Evolutionary conservation across 495 filamentous ascomycete species (phyloP).

Genomic region (Aspergillus hancockii): DNA sequence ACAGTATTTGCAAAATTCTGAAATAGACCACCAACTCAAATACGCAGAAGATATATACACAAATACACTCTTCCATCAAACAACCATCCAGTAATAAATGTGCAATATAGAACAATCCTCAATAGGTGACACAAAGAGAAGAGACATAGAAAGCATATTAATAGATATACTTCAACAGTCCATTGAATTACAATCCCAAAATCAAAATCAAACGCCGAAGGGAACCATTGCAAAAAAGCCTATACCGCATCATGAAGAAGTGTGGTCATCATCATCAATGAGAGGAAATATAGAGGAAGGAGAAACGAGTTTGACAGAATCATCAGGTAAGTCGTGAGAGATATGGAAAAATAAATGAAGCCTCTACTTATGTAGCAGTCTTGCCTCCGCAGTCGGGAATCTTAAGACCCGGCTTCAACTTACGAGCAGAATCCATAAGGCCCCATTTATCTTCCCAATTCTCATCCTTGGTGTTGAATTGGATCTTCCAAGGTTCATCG

Average conservation of each 20-base stretch:
- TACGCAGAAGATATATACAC: constrained; percentile 11
- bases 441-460: constrained; percentile 98
- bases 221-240: constrained; percentile 3
- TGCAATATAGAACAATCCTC: constrained; percentile 3
- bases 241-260: constrained; percentile 2
- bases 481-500: constrained; percentile 91
- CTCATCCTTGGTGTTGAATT: constrained; percentile 65
- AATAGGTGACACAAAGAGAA: constrained; percentile 7
- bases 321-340: neutral
- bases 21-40: constrained; percentile 1
- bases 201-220: constrained; percentile 13
- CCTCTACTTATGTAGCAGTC: constrained; percentile 46
- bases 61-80: constrained; percentile 5
- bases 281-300: neutral
- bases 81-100: neutral
- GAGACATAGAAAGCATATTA: neutral
- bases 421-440: constrained; percentile 81
- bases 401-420: constrained; percentile 79
- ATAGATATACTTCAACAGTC: neutral
- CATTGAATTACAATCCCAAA: constrained; percentile 15
- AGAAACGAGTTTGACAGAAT: constrained; percentile 1
- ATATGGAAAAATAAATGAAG: neutral
- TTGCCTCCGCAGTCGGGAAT: constrained; percentile 88
- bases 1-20: neutral
- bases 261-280: neutral